Percentiles rank a stretch among this genome's conserved stretches.
phyloP scores from a whole-genome alignment of 805 yeast genomes.

The Metschnikowia dekortorum region DNA sequence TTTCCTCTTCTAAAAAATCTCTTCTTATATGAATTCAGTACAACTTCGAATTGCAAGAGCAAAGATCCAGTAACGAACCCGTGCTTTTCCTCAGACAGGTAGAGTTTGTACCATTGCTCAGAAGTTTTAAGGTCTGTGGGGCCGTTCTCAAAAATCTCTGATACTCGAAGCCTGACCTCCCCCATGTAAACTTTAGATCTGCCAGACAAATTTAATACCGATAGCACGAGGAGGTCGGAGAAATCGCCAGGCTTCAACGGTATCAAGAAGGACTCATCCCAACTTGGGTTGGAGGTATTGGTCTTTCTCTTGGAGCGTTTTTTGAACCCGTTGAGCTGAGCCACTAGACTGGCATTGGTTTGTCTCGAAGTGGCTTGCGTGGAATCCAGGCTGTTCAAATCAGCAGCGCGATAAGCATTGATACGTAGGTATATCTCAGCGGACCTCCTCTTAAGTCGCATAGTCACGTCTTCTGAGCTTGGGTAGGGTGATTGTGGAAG shows the following conservation, averaged over 20 bases:
- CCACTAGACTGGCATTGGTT: constrained; percentile 36
- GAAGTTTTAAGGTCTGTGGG: constrained; percentile 20
- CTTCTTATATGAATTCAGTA: constrained; percentile 14
- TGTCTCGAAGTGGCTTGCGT: constrained; percentile 14
- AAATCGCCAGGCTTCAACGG: constrained; percentile 29
- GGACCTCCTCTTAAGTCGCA: constrained; percentile 10
- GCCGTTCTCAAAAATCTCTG: constrained; percentile 24
- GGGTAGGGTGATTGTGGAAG: neutral
- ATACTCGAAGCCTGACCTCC: constrained; percentile 30
- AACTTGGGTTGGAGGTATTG: constrained; percentile 35
- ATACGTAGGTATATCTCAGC: constrained; percentile 25
- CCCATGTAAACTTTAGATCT: constrained; percentile 38
- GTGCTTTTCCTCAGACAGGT: constrained; percentile 35
- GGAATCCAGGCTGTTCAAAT: constrained; percentile 22
- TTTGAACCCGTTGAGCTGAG: constrained; percentile 26
- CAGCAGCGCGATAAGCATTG: constrained; percentile 38
- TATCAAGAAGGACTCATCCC: constrained; percentile 33
- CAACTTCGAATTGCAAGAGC: constrained; percentile 39
- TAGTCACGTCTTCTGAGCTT: neutral
- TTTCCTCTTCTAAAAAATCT: neutral
- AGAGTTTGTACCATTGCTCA: constrained; percentile 43
- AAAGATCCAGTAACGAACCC: constrained; percentile 48
- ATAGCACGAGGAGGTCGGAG: constrained; percentile 27
- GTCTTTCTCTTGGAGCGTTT: constrained; percentile 29
- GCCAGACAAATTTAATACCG: constrained; percentile 40